Conservation (phyloP, 73 alveolate species). For the Symbiodinium pilosum region DNA sequence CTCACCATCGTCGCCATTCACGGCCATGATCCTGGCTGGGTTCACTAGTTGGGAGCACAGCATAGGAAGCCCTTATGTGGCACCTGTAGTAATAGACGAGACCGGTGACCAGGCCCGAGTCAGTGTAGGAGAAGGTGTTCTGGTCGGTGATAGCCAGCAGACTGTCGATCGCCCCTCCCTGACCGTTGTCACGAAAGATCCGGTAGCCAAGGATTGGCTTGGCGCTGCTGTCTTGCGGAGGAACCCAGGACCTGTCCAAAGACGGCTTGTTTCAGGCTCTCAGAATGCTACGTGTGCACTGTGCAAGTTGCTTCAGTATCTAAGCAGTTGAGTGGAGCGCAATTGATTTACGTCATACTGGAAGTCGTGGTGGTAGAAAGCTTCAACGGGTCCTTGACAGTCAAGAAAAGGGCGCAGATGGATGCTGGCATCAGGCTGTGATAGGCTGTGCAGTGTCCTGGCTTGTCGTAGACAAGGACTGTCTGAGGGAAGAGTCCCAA, state of each 20-base stretch:
- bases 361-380: constrained; percentile 85
- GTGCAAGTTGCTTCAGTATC: not conserved
- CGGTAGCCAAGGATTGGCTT: constrained; percentile 69
- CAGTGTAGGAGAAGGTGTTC: constrained; percentile 67
- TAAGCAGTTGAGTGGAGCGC: not conserved
- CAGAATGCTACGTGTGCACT: too few species aligned
- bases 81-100: constrained; percentile 72
- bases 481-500: constrained; percentile 76
- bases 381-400: constrained; percentile 60
- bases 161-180: constrained; percentile 41
- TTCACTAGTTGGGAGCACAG: too few species aligned
- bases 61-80: not conserved
- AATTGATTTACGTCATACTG: constrained; percentile 51
- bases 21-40: constrained; percentile 68
- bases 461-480: constrained; percentile 72
- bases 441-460: not conserved
- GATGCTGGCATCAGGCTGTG: not conserved
- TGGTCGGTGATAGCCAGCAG: constrained; percentile 33
- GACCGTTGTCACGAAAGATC: constrained; percentile 65
- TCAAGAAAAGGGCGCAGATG: not conserved
- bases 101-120: constrained; percentile 52
- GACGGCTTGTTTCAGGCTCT: too few species aligned
- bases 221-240: constrained; percentile 88
- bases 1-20: constrained; percentile 90
- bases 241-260: constrained; percentile 70